A percentile compares a stretch with the other conserved stretches of the same genome.
phyloP scores from a whole-genome alignment of 202 grass and related monocot species.

The Setaria italica region DNA sequence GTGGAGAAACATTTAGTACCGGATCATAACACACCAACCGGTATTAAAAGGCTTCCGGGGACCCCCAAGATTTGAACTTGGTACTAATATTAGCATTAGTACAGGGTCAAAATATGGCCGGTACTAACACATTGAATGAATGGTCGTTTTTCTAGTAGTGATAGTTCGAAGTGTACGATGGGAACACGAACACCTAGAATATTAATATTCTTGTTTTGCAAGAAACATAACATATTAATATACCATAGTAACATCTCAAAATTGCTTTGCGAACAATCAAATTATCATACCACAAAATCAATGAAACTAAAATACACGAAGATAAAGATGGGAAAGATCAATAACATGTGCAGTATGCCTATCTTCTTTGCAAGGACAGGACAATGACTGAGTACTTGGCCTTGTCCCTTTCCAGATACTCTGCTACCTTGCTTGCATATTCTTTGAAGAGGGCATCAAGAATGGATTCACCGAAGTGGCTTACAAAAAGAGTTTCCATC shows the following conservation, averaged over 20 bases:
- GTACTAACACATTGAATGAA: no score
- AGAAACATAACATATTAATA: background rate
- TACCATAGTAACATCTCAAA: background rate
- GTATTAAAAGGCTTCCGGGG: no score
- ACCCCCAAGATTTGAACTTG: no score
- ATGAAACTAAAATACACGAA: background rate
- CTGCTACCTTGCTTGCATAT: slow-evolving; percentile 12
- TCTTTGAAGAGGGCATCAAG: slow-evolving; percentile 47
- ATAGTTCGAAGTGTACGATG: no score
- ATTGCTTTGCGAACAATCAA: background rate
- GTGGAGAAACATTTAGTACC: no score
- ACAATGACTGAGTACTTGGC: slow-evolving; percentile 33
- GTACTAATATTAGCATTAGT: no score
- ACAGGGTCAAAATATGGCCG: no score
- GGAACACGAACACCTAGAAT: no score
- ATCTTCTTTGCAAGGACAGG: slow-evolving; percentile 32
- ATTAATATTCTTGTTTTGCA: background rate
- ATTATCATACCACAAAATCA: background rate
- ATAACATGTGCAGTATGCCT: background rate
- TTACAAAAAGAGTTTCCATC: slow-evolving; percentile 36
- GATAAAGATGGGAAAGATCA: background rate
- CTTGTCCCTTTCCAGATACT: slow-evolving; percentile 30
- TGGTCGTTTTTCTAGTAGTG: no score
- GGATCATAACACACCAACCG: no score
- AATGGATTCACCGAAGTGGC: slow-evolving; percentile 51